Percentiles rank a stretch among this genome's conserved stretches.
These are phyloP conservation scores for Populus hybrid DNA, from an alignment of 441 rosid species.

Conservation along the genomic window DNA sequence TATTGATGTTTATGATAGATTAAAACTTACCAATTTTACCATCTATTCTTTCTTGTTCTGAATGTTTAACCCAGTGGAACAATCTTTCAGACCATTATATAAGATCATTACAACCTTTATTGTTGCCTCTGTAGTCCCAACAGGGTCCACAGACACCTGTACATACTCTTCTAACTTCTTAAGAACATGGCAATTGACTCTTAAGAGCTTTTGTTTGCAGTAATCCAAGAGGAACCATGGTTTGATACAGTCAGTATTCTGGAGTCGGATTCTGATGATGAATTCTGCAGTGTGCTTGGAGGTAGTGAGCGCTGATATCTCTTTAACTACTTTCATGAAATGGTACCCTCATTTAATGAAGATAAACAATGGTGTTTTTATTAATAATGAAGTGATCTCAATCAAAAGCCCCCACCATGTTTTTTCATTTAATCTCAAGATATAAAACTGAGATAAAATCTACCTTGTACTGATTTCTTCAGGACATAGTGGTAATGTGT, in stretches of 20 bases:
- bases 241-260: conserved; percentile 77
- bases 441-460: not conserved
- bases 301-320: conserved; percentile 34
- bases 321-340: not conserved
- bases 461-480: not conserved
- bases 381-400: not conserved
- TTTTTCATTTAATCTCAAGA: not conserved
- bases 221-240: conserved; percentile 78
- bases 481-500: not conserved
- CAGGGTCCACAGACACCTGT: not conserved
- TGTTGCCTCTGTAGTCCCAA: not conserved
- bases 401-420: not conserved
- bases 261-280: conserved; percentile 89
- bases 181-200: conserved; percentile 3
- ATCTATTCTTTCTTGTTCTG: not conserved
- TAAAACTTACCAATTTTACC: not conserved
- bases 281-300: conserved; percentile 67
- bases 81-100: not conserved
- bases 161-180: not conserved
- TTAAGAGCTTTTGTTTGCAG: conserved; percentile 31
- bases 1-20: not conserved
- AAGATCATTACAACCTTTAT: not conserved
- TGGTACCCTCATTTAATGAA: not conserved
- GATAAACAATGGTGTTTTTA: not conserved
- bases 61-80: not conserved